Conservation (phyloP, 805 yeast genomes). For the Priceomyces castillae region DNA sequence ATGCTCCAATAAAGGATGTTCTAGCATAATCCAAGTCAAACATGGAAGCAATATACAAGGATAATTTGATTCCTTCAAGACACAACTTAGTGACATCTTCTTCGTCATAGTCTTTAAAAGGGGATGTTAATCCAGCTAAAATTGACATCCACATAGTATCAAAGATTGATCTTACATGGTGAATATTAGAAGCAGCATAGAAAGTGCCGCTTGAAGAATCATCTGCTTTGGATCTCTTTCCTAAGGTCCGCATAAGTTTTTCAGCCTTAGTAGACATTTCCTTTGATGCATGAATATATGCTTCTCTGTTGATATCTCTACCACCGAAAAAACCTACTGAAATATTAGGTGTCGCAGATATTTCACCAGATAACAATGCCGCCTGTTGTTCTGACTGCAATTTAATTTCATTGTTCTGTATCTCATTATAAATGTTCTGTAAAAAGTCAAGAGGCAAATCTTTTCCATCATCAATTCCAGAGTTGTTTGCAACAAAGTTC, state of each 20-base stretch:
- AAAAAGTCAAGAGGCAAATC: constrained; percentile 77
- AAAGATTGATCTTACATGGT: constrained; percentile 89
- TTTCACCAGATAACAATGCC: constrained; percentile 71
- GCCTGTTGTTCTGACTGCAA: constrained; percentile 92
- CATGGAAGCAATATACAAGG: constrained; percentile 79
- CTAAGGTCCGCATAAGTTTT: constrained; percentile 66
- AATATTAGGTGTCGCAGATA: constrained; percentile 25
- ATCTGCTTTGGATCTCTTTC: constrained; percentile 44
- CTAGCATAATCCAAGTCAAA: constrained; percentile 83
- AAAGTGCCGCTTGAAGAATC: constrained; percentile 45
- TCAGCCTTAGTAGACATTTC: constrained; percentile 91
- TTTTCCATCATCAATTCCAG: constrained; percentile 89
- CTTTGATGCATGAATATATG: constrained; percentile 87
- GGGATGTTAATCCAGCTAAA: constrained; percentile 90
- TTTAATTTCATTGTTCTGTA: constrained; percentile 80
- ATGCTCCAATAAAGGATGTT: constrained; percentile 84
- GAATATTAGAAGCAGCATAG: constrained; percentile 81
- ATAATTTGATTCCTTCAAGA: constrained; percentile 80
- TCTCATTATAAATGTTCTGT: constrained; percentile 70
- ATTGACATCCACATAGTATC: constrained; percentile 97
- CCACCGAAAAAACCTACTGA: constrained; percentile 64
- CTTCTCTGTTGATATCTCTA: constrained; percentile 69
- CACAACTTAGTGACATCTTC: constrained; percentile 64
- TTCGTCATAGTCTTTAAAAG: constrained; percentile 85
- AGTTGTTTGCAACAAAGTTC: constrained; percentile 81